Base-by-base conservation (phyloP, 305 asterid genomes). In the Fraxinus xanthoxyloides region DNA sequence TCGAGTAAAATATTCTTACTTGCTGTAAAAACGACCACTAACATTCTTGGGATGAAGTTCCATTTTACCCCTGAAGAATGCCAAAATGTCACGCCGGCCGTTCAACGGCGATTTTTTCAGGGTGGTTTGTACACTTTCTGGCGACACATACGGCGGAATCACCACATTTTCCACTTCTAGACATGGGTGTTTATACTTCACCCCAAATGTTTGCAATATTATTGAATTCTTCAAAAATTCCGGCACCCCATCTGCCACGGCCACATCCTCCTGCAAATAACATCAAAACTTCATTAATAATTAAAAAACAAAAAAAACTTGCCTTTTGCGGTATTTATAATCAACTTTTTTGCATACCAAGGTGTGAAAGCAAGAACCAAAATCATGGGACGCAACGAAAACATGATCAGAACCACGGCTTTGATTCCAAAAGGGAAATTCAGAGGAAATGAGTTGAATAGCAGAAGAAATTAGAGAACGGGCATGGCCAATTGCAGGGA, bases 401-500 rank as follows among this genome's bases (percentile, higher is more conserved):
- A 94, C 84, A 63, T 94, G 97, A 80, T 92, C 91, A 17, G 97
- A 84, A 5, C 99, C 99, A 21, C 12, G 83, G 75, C 93, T 93
- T 0, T 93, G 93, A 84, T 94, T 94, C 99, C 99, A 96, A 17
- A 89, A 94, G 7, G 94, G 95, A 30, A 90, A 82, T 34, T 90
- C 88, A 0, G 84, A 73, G 0, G 98, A 93, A 2, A 96, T 43
- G 4, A 85, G 87, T 2, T 77, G 9, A 1, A 96, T 77, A 2
- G 98, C 98, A 0, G 93, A 83, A 1, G 91, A 86, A 67, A 94
- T 82, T 1, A 96, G 90, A 21, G 87, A 77, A 2, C 98, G 93
- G 15, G 98, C 99, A 80, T 96, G 98, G 2, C 98, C 99, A 19
- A 95, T 90, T 23, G 97, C 97, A 9, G 99, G 99, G 63, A 94